Evolutionary conservation across 2,329 filamentous ascomycete species (phyloP).

Genomic region (Ophiocordyceps camponoti-rufipedis): DNA sequence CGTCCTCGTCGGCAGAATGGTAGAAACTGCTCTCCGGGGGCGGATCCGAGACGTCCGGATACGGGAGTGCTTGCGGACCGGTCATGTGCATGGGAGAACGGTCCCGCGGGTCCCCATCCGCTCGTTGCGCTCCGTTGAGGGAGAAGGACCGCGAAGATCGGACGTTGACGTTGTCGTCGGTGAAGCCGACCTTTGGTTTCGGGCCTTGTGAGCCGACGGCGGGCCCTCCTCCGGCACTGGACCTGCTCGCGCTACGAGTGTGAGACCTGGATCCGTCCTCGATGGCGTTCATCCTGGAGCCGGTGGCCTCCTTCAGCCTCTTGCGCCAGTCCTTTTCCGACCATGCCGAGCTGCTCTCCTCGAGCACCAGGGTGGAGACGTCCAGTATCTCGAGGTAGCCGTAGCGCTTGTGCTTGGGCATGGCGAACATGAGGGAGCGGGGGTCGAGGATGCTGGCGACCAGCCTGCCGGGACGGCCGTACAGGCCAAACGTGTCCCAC

Average conservation of each 20-base stretch:
- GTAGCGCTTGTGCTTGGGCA: conserved; percentile 75
- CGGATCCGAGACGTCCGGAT: conserved; percentile 30
- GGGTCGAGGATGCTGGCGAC: conserved; percentile 76
- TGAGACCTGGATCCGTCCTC: conserved; percentile 28
- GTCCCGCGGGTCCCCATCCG: conserved; percentile 26
- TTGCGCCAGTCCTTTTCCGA: conserved; percentile 79
- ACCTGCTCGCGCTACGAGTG: conserved; percentile 37
- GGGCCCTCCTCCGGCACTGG: conserved; percentile 26
- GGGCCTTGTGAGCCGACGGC: conserved; percentile 9
- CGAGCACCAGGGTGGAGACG: conserved; percentile 61
- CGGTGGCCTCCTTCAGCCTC: conserved; percentile 74
- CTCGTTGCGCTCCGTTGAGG: conserved; percentile 23
- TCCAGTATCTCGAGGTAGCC: conserved; percentile 84
- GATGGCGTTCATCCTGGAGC: conserved; percentile 52
- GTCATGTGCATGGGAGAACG: conserved; percentile 16
- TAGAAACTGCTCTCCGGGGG: conserved; percentile 9
- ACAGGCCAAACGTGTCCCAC: conserved; percentile 82
- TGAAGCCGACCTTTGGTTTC: conserved; percentile 34
- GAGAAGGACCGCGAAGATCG: conserved; percentile 35
- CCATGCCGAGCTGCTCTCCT: conserved; percentile 60
- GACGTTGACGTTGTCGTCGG: conserved; percentile 31
- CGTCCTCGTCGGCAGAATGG: conserved; percentile 8
- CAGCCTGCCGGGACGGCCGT: conserved; percentile 72
- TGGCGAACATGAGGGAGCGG: conserved; percentile 91
- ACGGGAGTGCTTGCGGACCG: conserved; percentile 16